Percentiles rank a stretch among this genome's conserved stretches.
phyloP scores from a whole-genome alignment of 768 basidiomycete genomes.

The Tricholoma sp. region DNA sequence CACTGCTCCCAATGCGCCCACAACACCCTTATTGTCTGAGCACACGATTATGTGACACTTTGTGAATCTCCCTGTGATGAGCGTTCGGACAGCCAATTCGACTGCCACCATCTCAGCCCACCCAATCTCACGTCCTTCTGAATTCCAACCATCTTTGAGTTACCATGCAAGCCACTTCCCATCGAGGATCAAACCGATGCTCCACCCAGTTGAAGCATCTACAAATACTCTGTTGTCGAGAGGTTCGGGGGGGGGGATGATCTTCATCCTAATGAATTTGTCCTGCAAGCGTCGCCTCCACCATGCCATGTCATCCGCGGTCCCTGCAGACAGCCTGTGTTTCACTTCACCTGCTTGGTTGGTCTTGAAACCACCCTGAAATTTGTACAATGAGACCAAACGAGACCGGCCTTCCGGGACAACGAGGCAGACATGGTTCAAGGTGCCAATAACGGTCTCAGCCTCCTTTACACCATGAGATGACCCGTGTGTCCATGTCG shows the following conservation, averaged over 20 bases:
- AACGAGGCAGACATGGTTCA: conserved; percentile 31
- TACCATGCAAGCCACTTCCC: conserved; percentile 31
- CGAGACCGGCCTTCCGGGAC: conserved; percentile 23
- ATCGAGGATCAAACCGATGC: conserved; percentile 19
- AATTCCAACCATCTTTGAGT: conserved; percentile 21
- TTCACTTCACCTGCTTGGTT: conserved; percentile 7
- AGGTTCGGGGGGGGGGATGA: conserved; percentile 11
- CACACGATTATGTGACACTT: conserved; percentile 25
- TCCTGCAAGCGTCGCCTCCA: conserved; percentile 15
- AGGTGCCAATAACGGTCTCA: conserved; percentile 26
- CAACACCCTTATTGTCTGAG: conserved; percentile 33
- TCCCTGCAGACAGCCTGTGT: conserved; percentile 9
- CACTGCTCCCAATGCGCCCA: conserved; percentile 19
- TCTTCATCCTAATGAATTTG: conserved; percentile 8
- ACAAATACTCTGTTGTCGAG: conserved; percentile 20
- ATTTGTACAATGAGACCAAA: conserved; percentile 24
- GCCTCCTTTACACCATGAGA: conserved; percentile 15
- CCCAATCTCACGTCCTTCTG: conserved; percentile 25
- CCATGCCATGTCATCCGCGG: conserved; percentile 22
- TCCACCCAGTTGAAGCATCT: conserved; percentile 28
- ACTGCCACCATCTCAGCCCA: conserved; percentile 41
- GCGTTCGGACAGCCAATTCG: conserved; percentile 27
- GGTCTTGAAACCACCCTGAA: conserved; percentile 20
- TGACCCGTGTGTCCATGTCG: conserved; percentile 8
- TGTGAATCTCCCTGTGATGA: conserved; percentile 15